Percentiles rank a stretch among this genome's conserved stretches.
phyloP scores from a whole-genome alignment of 805 yeast species.

The Nematodospora valgi region DNA sequence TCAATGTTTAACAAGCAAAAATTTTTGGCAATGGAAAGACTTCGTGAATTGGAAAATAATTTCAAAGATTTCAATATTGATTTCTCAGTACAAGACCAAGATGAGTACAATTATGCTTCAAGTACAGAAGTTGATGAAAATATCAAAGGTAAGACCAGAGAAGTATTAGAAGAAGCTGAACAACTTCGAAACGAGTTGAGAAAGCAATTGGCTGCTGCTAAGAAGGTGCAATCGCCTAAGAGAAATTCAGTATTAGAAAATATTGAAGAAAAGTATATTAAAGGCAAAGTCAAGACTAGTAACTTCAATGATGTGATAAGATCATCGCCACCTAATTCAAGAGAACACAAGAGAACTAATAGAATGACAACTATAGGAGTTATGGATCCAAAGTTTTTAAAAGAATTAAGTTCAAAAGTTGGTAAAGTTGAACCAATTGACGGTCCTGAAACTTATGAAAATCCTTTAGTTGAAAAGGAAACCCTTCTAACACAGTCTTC shows the following conservation, averaged over 20 bases:
- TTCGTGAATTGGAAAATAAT: conserved; percentile 63
- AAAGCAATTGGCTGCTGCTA: conserved; percentile 27
- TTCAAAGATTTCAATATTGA: conserved; percentile 65
- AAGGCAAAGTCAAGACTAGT: conserved; percentile 37
- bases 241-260: conserved; percentile 19
- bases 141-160: conserved; percentile 35
- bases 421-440: conserved; percentile 38
- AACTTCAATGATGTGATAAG: conserved; percentile 8
- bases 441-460: conserved; percentile 6
- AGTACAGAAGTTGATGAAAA: conserved; percentile 28
- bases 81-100: conserved; percentile 23
- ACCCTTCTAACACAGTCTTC: conserved; percentile 17
- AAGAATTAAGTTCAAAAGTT: conserved; percentile 52
- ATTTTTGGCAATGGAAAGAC: conserved; percentile 64
- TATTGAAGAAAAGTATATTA: conserved; percentile 44
- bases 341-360: conserved; percentile 22
- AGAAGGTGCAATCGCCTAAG: conserved; percentile 12
- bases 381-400: conserved; percentile 49
- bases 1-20: conserved; percentile 60
- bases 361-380: conserved; percentile 33
- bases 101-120: conserved; percentile 9
- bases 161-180: conserved; percentile 42
- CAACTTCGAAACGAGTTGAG: conserved; percentile 38
- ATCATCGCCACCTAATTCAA: conserved; percentile 12
- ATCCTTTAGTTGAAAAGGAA: conserved; percentile 1